Percentiles rank a stretch among this genome's conserved stretches.
Conservation (phyloP, 2,329 filamentous ascomycete species). For the Passalora sequoiae region DNA sequence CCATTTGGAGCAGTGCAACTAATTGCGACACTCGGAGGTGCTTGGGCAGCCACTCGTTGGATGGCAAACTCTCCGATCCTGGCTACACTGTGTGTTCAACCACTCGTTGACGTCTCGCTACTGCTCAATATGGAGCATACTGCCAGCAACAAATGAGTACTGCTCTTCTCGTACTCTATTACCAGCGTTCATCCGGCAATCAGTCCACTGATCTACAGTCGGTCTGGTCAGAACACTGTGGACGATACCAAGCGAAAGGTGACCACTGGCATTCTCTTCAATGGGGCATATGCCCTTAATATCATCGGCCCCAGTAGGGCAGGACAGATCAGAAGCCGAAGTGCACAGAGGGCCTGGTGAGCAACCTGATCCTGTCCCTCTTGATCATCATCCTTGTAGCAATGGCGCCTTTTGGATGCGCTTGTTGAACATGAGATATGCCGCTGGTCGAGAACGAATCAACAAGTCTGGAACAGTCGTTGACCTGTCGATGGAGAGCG, state of each 20-base stretch:
- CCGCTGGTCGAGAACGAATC: slow-evolving; percentile 49
- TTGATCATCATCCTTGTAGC: slow-evolving; percentile 52
- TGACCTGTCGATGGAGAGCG: slow-evolving; percentile 56
- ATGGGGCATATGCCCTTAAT: slow-evolving; percentile 62
- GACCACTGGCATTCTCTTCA: slow-evolving; percentile 59
- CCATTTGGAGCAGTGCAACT: slow-evolving; percentile 58
- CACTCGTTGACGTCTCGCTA: slow-evolving; percentile 53
- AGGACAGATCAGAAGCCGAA: slow-evolving; percentile 55
- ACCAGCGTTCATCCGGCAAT: slow-evolving; percentile 58
- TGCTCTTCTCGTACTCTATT: slow-evolving; percentile 56
- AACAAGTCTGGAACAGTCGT: slow-evolving; percentile 57
- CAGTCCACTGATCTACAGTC: slow-evolving; percentile 57
- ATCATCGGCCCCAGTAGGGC: slow-evolving; percentile 60
- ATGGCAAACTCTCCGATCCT: slow-evolving; percentile 55
- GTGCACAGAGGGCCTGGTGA: slow-evolving; percentile 54
- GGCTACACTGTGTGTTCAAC: slow-evolving; percentile 51
- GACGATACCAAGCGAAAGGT: slow-evolving; percentile 67
- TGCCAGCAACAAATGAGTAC: slow-evolving; percentile 43
- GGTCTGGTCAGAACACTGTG: slow-evolving; percentile 59
- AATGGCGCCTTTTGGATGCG: slow-evolving; percentile 46
- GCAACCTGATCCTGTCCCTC: slow-evolving; percentile 59
- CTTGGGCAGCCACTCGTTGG: slow-evolving; percentile 50
- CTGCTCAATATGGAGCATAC: slow-evolving; percentile 48
- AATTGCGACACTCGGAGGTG: slow-evolving; percentile 54
- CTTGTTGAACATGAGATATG: slow-evolving; percentile 53